Base-by-base conservation (phyloP, 2,329 filamentous ascomycete genomes). In the Cordyceps cicadae region DNA sequence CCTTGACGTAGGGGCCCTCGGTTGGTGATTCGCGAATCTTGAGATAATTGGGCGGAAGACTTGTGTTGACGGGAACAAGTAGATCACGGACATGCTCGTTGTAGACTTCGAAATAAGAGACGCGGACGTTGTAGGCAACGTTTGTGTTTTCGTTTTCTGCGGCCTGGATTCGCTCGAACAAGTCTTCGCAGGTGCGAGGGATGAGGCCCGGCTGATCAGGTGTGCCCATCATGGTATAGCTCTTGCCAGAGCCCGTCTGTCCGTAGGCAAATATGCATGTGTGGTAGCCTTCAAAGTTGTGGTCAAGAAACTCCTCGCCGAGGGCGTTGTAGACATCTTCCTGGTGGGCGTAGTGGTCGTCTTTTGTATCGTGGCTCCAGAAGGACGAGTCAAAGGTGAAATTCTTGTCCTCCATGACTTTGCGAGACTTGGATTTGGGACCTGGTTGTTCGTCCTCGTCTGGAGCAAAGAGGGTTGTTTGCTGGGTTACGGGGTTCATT, bases 231-330 rank as follows among this genome's bases (percentile, higher is more conserved):
- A 89, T 99, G 48, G 94, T 97, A 76, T 97, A 99, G 72, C 90
- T 96, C 79, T 99, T 99, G 56, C 94, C 94, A 0, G 92, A 96
- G 26, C 94, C 94, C 0, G 94, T 99, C 78, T 99, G 94, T 12
- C 94, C 94, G 70, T 99, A 97, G 63, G 94, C 94, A 71, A 99
- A 97, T 67, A 99, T 99, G 74, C 94, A 99, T 0, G 94, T 99
- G 75, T 99, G 93, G 77, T 99, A 99, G 65, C 94, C 94, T 71
- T 97, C 92, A 69, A 99, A 99, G 77, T 99, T 99, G 81, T 99
- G 94, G 74, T 99, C 94, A 64, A 99, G 82, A 67, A 99, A 97
- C 70, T 97, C 94, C 73, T 97, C 92, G 60, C 94, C 94, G 26
- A 99, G 82, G 62, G 88, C 89, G 70, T 94, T 90, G 79, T 99